phyloP scores from a whole-genome alignment of 2,329 filamentous ascomycete species.

The Colletotrichum noveboracense region DNA sequence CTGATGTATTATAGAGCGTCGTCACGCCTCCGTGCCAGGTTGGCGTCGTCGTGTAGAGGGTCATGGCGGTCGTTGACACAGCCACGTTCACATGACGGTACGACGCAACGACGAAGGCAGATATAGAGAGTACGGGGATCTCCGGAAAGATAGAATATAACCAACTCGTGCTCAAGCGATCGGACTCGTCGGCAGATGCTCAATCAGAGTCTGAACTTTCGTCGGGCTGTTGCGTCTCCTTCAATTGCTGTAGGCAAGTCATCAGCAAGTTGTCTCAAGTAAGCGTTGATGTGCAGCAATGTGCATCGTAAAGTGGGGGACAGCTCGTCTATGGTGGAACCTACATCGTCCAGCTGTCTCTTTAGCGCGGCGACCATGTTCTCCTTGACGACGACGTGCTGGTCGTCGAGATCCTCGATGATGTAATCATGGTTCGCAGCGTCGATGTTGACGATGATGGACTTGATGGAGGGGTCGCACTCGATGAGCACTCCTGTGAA shows the following conservation, averaged over 20 bases:
- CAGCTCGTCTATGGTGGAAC: constrained; percentile 26
- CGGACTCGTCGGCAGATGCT: neutral
- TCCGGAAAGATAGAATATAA: neutral
- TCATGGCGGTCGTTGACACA: neutral
- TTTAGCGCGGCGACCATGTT: constrained; percentile 74
- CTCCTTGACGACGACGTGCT: constrained; percentile 76
- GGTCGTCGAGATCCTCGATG: constrained; percentile 81
- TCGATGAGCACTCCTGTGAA: constrained; percentile 73
- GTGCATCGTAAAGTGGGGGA: neutral
- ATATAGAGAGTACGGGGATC: neutral
- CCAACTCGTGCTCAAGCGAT: neutral
- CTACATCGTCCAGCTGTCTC: constrained; percentile 69
- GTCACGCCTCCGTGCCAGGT: neutral
- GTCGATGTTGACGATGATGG: constrained; percentile 82
- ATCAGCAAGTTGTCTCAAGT: neutral
- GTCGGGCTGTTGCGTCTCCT: constrained; percentile 55
- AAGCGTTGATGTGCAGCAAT: neutral
- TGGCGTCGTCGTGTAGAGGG: neutral
- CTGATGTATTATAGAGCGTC: neutral
- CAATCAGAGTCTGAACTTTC: constrained; percentile 60
- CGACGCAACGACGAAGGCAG: neutral
- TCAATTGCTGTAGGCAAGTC: constrained; percentile 44
- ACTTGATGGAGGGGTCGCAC: constrained; percentile 87
- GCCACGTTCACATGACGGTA: neutral
- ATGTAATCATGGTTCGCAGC: constrained; percentile 74